These are phyloP conservation scores for Trichoderma gamsii DNA, from an alignment of 495 filamentous ascomycete species.

Conservation along the genomic window DNA sequence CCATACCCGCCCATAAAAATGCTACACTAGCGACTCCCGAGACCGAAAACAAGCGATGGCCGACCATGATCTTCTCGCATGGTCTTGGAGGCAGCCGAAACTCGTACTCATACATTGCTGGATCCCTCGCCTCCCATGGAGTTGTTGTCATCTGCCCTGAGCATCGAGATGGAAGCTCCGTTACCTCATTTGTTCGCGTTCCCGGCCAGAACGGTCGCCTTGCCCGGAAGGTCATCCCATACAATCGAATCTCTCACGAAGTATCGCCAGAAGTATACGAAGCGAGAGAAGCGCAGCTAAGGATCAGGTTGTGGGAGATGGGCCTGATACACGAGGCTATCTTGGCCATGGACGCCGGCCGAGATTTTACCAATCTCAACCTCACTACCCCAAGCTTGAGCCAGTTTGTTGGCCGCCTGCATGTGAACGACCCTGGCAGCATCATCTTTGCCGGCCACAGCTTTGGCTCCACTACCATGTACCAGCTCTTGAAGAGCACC, in stretches of 20 bases:
- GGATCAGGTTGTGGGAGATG: conserved; percentile 68
- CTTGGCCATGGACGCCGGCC: conserved; percentile 51
- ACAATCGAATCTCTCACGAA: conserved; percentile 47
- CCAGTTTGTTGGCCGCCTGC: conserved; percentile 48
- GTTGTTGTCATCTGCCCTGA: conserved; percentile 70
- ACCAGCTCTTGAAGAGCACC: conserved; percentile 67
- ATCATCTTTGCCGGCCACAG: conserved; percentile 68
- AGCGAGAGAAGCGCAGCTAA: conserved; percentile 57
- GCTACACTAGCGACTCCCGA: conserved; percentile 30
- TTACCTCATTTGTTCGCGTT: conserved; percentile 56
- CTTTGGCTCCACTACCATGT: conserved; percentile 64
- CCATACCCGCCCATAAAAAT: conserved; percentile 45
- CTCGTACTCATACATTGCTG: conserved; percentile 65
- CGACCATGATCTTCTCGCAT: conserved; percentile 75
- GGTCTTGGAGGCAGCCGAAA: conserved; percentile 69
- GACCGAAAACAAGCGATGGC: conserved; percentile 49
- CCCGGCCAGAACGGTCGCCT: conserved; percentile 32
- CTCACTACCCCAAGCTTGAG: conserved; percentile 40
- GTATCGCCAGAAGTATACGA: conserved; percentile 51
- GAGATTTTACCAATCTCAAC: conserved; percentile 41
- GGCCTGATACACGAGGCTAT: conserved; percentile 57
- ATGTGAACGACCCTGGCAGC: conserved; percentile 62
- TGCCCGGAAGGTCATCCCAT: conserved; percentile 36
- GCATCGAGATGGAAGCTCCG: conserved; percentile 67
- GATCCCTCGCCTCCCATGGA: conserved; percentile 67